These are phyloP conservation scores for Solanum appendiculatum DNA, from an alignment of 257 asterid species.

Conservation along the genomic window DNA sequence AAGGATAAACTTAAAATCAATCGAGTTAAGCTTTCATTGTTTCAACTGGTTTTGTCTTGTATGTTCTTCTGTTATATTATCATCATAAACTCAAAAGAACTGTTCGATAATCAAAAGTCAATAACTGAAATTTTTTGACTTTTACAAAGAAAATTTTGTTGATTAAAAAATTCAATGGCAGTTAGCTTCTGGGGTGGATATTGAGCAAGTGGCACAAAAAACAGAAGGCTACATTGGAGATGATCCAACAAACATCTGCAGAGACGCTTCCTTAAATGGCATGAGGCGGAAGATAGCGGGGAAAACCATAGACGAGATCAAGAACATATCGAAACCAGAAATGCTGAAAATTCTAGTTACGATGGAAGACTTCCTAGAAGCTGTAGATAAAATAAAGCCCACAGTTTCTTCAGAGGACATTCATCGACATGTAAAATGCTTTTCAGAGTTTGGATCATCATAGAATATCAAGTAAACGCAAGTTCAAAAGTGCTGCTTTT, in stretches of 20 bases:
- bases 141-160: background rate
- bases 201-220: background rate
- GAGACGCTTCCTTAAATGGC: slow-evolving; percentile 82
- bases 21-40: slow-evolving; percentile 40
- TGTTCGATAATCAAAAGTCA: no score
- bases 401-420: slow-evolving; percentile 72
- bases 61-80: no score
- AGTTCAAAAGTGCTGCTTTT: background rate
- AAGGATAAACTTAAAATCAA: slow-evolving; percentile 69
- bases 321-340: slow-evolving; percentile 80
- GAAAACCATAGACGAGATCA: slow-evolving; percentile 65
- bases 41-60: no score
- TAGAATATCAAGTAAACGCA: slow-evolving; percentile 3
- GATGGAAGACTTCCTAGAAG: slow-evolving; percentile 81
- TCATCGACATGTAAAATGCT: slow-evolving; percentile 83
- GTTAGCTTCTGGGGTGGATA: slow-evolving; percentile 48
- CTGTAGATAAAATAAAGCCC: no score
- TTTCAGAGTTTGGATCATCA: slow-evolving; percentile 77
- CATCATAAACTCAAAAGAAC: no score
- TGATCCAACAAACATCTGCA: slow-evolving; percentile 80
- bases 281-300: slow-evolving; percentile 78
- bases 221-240: background rate
- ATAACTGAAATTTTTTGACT: no score
- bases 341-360: slow-evolving; percentile 18
- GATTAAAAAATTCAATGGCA: slow-evolving; percentile 2